Conservation (phyloP, 257 asterid genomes). For the Striga asiatica region DNA sequence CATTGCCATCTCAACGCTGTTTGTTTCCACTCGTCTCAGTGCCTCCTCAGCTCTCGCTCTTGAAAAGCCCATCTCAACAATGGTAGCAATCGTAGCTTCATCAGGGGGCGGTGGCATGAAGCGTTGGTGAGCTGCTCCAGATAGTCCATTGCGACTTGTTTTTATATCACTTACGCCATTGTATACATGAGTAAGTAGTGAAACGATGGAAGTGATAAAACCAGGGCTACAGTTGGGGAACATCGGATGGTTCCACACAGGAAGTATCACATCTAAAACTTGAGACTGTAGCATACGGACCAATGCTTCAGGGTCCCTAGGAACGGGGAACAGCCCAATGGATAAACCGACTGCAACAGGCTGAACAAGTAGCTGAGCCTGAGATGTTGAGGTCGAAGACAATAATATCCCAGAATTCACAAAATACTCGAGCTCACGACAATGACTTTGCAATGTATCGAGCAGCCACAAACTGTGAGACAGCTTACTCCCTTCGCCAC, state of each 20-base stretch:
- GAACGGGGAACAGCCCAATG: conserved; percentile 94
- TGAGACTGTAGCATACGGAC: conserved; percentile 91
- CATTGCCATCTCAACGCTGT: conserved; percentile 99
- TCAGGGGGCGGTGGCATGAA: conserved; percentile 83
- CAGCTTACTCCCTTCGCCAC: conserved; percentile 46
- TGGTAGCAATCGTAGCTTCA: conserved; percentile 82
- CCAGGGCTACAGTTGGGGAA: conserved; percentile 64
- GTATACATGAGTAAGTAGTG: conserved; percentile 60
- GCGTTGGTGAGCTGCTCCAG: conserved; percentile 61
- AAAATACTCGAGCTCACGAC: conserved; percentile 79
- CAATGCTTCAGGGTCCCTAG: conserved; percentile 85
- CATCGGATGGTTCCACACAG: conserved; percentile 87
- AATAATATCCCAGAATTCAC: conserved; percentile 68
- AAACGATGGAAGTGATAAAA: conserved; percentile 58
- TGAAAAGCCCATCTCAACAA: conserved; percentile 96
- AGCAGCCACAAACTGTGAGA: conserved; percentile 80
- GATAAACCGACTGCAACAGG: conserved; percentile 93
- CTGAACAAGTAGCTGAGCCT: conserved; percentile 90
- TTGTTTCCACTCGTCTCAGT: conserved; percentile 80
- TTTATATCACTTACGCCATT: conserved; percentile 78
- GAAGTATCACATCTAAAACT: conserved; percentile 84
- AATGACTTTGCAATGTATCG: conserved; percentile 78
- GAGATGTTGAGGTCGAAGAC: conserved; percentile 70
- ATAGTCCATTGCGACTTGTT: conserved; percentile 51
- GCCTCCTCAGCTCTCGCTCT: conserved; percentile 98